Conservation (phyloP, 2,329 filamentous ascomycete species). For the Penicillium expansum region DNA sequence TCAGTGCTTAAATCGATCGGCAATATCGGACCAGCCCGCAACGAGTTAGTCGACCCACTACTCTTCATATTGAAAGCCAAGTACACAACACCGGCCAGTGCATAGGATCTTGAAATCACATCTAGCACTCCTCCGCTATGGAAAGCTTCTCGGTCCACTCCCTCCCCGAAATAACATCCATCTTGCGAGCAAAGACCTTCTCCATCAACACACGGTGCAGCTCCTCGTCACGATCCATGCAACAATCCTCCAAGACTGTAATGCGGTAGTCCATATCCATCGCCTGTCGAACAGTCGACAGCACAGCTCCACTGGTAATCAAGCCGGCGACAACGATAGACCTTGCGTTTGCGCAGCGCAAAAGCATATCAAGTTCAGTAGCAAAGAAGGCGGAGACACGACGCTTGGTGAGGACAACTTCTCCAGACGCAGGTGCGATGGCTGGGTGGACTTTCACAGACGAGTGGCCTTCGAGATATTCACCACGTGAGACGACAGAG, state of each 20-base stretch:
- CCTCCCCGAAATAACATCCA: constrained; percentile 24
- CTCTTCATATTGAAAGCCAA: background rate
- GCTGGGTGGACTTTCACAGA: constrained; percentile 21
- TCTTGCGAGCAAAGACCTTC: constrained; percentile 35
- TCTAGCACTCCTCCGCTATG: background rate
- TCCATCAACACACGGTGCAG: constrained; percentile 35
- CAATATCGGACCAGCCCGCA: too few species aligned
- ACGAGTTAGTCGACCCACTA: background rate
- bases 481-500: constrained; percentile 16
- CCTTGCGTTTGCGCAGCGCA: constrained; percentile 29
- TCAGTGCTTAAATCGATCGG: background rate
- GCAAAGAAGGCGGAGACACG: constrained; percentile 38
- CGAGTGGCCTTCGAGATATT: constrained; percentile 26
- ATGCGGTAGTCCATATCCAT: constrained; percentile 38
- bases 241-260: constrained; percentile 37
- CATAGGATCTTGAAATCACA: too few species aligned
- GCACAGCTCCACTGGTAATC: constrained; percentile 37
- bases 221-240: constrained; percentile 35
- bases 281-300: constrained; percentile 39
- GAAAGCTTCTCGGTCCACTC: constrained; percentile 28
- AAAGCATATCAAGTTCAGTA: constrained; percentile 37
- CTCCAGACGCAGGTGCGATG: constrained; percentile 21
- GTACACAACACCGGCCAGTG: background rate
- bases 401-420: constrained; percentile 36
- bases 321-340: constrained; percentile 37